These are phyloP conservation scores for Tulasnella sp. DNA, from an alignment of 768 basidiomycete genomes.

Conservation along the genomic window DNA sequence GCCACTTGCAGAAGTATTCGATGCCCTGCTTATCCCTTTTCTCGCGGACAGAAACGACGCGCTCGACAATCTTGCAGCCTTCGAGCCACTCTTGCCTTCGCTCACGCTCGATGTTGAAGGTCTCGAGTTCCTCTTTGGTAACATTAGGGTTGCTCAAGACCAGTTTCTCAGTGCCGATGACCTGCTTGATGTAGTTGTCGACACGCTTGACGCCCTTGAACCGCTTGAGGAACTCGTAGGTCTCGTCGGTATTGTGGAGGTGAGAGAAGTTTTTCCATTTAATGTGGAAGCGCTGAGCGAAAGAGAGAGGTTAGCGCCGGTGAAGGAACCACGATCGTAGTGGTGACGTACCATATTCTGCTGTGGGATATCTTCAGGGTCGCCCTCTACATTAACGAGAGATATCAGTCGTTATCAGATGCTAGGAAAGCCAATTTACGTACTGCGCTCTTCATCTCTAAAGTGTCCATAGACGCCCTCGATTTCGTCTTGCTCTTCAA, in stretches of 20 bases:
- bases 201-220: constrained; percentile 95
- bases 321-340: not conserved
- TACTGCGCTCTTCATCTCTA: constrained; percentile 68
- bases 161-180: constrained; percentile 54
- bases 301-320: constrained; percentile 23
- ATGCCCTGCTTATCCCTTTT: constrained; percentile 46
- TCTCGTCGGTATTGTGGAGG: constrained; percentile 98
- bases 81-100: constrained; percentile 88
- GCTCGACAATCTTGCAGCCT: constrained; percentile 82
- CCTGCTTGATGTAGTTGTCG: constrained; percentile 94
- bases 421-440: not conserved
- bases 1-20: constrained; percentile 98
- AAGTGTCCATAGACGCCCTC: constrained; percentile 83
- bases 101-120: constrained; percentile 81
- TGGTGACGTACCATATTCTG: constrained; percentile 64
- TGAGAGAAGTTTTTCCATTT: constrained; percentile 99
- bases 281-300: constrained; percentile 84
- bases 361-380: constrained; percentile 75
- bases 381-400: constrained; percentile 37
- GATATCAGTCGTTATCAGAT: not conserved
- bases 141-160: constrained; percentile 57
- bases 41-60: constrained; percentile 70
- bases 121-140: constrained; percentile 82
- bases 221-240: constrained; percentile 89
- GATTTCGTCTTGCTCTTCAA: constrained; percentile 64